Conservation (phyloP, 495 filamentous ascomycete genomes). For the Paragyromitra xinjiangensis region DNA sequence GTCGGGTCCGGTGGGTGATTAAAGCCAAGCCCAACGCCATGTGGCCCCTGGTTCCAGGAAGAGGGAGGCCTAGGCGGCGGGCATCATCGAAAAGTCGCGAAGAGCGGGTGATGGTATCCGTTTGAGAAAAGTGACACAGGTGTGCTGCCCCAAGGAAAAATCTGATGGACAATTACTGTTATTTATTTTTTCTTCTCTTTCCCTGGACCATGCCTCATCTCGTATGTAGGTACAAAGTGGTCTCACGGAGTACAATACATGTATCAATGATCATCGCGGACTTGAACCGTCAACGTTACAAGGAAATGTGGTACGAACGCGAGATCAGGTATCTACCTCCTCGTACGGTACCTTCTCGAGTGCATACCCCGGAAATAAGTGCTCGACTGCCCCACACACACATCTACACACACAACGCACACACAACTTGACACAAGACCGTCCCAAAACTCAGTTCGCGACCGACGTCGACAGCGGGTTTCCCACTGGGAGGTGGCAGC, state of each 20-base stretch:
- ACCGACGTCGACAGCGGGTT: constrained; percentile 32
- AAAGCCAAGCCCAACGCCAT: constrained; percentile 50
- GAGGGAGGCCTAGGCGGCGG: constrained; percentile 46
- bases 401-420: constrained; percentile 17
- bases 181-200: background rate
- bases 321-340: constrained; percentile 32
- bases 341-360: background rate
- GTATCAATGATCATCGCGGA: constrained; percentile 39
- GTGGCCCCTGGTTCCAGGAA: constrained; percentile 51
- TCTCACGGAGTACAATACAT: constrained; percentile 19
- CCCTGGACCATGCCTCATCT: constrained; percentile 1
- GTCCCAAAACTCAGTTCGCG: constrained; percentile 33
- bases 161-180: background rate
- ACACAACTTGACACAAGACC: constrained; percentile 22
- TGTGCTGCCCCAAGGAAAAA: constrained; percentile 7
- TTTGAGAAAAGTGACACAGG: constrained; percentile 23
- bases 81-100: constrained; percentile 35
- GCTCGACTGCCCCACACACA: background rate
- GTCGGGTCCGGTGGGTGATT: constrained; percentile 45
- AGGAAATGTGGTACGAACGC: constrained; percentile 25
- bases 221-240: constrained; percentile 23
- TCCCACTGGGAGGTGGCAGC: constrained; percentile 18
- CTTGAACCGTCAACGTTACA: constrained; percentile 28
- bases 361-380: constrained; percentile 44
- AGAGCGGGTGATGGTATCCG: constrained; percentile 35